phyloP scores from a whole-genome alignment of 2,329 filamentous ascomycete genomes.

The Aspergillus fructus region DNA sequence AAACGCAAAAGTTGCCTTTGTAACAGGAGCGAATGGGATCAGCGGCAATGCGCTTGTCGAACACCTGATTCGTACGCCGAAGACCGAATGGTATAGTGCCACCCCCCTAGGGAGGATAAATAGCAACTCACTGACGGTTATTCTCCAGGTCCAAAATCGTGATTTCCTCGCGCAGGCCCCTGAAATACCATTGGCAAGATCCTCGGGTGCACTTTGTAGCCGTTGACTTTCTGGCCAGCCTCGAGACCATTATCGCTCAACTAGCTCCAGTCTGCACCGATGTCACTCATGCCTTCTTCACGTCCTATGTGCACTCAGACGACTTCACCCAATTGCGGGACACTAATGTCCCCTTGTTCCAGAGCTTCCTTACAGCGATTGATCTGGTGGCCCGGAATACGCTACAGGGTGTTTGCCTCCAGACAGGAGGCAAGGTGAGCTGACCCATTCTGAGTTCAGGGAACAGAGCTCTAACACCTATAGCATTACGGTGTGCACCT shows the following conservation, averaged over 20 bases:
- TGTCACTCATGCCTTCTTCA: conserved; percentile 37
- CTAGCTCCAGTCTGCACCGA: conserved; percentile 22
- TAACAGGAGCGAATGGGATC: conserved; percentile 8
- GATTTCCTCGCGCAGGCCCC: conserved; percentile 25
- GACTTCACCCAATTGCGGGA: conserved; percentile 27
- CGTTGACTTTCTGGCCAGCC: conserved; percentile 27
- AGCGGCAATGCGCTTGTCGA: conserved; percentile 11
- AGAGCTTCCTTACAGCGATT: conserved; percentile 32
- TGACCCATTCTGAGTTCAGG: too few relatives aligned
- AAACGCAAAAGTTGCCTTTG: conserved; percentile 7
- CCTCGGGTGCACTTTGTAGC: conserved; percentile 36
- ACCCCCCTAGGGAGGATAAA: too few relatives aligned
- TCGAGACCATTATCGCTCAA: conserved; percentile 17
- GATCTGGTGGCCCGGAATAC: conserved; percentile 21
- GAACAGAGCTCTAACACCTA: too few relatives aligned
- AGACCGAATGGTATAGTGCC: conserved; percentile 3
- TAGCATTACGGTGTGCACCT: conserved; percentile 32
- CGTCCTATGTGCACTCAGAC: conserved; percentile 34
- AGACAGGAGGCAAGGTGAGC: conserved; percentile 32
- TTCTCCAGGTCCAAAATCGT: conserved; percentile 28
- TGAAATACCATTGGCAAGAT: conserved; percentile 24
- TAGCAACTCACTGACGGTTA: not conserved
- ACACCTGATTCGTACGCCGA: conserved; percentile 4
- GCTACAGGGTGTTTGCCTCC: conserved; percentile 27
- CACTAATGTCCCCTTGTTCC: conserved; percentile 30